phyloP scores from a whole-genome alignment of 805 yeast genomes.

The Kazachstania africana region DNA sequence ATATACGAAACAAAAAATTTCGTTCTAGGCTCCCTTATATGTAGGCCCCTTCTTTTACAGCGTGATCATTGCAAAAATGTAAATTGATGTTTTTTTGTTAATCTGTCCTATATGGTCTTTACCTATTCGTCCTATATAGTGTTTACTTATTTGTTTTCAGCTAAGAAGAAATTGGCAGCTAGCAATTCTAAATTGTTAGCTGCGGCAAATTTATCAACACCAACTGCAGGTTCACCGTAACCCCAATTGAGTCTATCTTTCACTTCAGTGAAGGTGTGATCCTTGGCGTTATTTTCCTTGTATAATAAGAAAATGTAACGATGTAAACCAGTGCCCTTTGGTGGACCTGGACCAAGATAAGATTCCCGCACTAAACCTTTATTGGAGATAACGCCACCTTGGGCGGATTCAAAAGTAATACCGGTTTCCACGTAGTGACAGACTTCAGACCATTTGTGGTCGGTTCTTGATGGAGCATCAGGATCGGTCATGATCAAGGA shows the following conservation, averaged over 20 bases:
- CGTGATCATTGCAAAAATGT: too few species aligned
- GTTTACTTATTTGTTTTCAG: slow-evolving; percentile 44
- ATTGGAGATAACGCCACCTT: slow-evolving; percentile 5
- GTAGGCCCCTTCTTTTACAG: too few species aligned
- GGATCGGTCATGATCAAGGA: slow-evolving; percentile 80
- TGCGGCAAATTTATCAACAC: slow-evolving; percentile 63
- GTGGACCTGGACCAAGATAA: slow-evolving; percentile 77
- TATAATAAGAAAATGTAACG: slow-evolving; percentile 71
- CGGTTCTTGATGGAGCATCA: slow-evolving; percentile 72
- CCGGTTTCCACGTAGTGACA: slow-evolving; percentile 56
- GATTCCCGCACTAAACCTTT: slow-evolving; percentile 34
- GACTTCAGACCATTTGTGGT: slow-evolving; percentile 72
- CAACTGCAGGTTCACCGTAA: slow-evolving; percentile 67
- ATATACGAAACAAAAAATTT: too few species aligned
- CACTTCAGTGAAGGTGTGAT: not conserved
- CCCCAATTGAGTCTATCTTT: slow-evolving; percentile 16
- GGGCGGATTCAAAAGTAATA: slow-evolving; percentile 29
- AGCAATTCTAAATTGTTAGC: slow-evolving; percentile 52
- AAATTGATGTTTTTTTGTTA: too few species aligned
- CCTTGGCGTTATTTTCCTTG: slow-evolving; percentile 39
- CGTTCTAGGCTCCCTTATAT: too few species aligned
- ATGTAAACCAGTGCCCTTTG: slow-evolving; percentile 69
- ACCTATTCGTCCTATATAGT: too few species aligned
- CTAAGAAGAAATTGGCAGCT: slow-evolving; percentile 74
- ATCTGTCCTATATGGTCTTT: too few species aligned